Evolutionary conservation across 306 rosid species (phyloP).

Genomic region (Echinosophora koreensis): DNA sequence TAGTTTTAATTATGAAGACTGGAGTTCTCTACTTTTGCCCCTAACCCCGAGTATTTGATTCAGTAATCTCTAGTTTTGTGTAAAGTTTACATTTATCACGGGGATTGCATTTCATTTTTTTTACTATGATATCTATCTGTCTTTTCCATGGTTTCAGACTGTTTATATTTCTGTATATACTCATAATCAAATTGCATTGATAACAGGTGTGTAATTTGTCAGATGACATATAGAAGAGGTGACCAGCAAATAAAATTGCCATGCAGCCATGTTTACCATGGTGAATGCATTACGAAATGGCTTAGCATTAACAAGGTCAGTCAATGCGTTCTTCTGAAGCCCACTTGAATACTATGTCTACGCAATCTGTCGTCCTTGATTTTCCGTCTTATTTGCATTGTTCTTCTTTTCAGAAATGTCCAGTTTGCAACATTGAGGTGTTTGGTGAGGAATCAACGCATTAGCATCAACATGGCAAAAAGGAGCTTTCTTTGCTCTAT

Average conservation of each 20-base stretch:
- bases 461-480: slow-evolving; percentile 45
- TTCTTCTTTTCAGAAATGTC: slow-evolving; percentile 72
- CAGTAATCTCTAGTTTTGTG: slow-evolving; percentile 5
- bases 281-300: slow-evolving; percentile 92
- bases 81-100: neutral
- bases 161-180: neutral
- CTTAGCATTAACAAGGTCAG: slow-evolving; percentile 89
- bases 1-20: neutral
- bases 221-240: slow-evolving; percentile 89
- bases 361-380: neutral
- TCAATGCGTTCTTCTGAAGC: slow-evolving; percentile 15
- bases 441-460: slow-evolving; percentile 70
- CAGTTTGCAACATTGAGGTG: slow-evolving; percentile 90
- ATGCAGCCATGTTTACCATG: slow-evolving; percentile 86
- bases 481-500: slow-evolving; percentile 38
- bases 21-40: neutral
- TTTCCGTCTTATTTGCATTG: neutral
- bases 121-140: neutral
- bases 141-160: neutral
- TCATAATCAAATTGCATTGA: slow-evolving; percentile 34
- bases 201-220: slow-evolving; percentile 90
- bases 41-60: neutral
- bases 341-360: slow-evolving; percentile 13
- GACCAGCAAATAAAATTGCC: slow-evolving; percentile 86
- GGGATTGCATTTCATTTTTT: neutral